phyloP scores from a whole-genome alignment of 305 asterid species.

The Andrographis paniculata region DNA sequence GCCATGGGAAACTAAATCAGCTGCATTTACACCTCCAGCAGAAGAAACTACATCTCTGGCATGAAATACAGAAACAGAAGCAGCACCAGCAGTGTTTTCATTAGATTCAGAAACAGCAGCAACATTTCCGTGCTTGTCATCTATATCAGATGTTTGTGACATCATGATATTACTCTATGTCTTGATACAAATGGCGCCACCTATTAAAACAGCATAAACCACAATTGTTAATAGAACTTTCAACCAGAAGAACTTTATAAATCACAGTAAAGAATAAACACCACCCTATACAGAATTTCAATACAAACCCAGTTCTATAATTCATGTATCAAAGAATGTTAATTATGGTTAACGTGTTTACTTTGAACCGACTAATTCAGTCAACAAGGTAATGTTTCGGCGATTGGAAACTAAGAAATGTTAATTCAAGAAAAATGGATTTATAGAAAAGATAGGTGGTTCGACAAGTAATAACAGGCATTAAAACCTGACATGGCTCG shows the following conservation, averaged over 20 bases:
- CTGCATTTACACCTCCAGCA: slow-evolving; percentile 22
- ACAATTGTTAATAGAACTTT: slow-evolving; percentile 6
- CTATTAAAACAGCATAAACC: slow-evolving; percentile 14
- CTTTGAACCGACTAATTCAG: too few relatives aligned
- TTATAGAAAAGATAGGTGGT: too few relatives aligned
- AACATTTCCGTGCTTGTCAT: slow-evolving; percentile 27
- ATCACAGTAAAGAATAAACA: not conserved
- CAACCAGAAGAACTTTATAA: not conserved
- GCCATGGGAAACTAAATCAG: slow-evolving; percentile 21
- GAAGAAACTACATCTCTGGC: slow-evolving; percentile 26
- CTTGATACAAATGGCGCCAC: slow-evolving; percentile 24
- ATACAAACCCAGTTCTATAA: too few relatives aligned
- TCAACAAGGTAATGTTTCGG: too few relatives aligned
- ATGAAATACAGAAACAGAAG: slow-evolving; percentile 20
- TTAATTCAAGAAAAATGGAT: too few relatives aligned
- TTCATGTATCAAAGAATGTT: too few relatives aligned
- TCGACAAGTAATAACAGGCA: too few relatives aligned
- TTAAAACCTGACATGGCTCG: too few relatives aligned
- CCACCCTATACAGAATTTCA: too few relatives aligned
- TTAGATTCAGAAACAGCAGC: slow-evolving; percentile 25
- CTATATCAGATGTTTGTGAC: slow-evolving; percentile 33
- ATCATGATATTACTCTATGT: slow-evolving; percentile 48
- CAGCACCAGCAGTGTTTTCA: slow-evolving; percentile 27
- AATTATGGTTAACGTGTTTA: too few relatives aligned
- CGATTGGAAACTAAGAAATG: too few relatives aligned